These are phyloP conservation scores for Ophiocordyceps sinensis DNA, from an alignment of 2,329 filamentous ascomycete species.

Conservation along the genomic window DNA sequence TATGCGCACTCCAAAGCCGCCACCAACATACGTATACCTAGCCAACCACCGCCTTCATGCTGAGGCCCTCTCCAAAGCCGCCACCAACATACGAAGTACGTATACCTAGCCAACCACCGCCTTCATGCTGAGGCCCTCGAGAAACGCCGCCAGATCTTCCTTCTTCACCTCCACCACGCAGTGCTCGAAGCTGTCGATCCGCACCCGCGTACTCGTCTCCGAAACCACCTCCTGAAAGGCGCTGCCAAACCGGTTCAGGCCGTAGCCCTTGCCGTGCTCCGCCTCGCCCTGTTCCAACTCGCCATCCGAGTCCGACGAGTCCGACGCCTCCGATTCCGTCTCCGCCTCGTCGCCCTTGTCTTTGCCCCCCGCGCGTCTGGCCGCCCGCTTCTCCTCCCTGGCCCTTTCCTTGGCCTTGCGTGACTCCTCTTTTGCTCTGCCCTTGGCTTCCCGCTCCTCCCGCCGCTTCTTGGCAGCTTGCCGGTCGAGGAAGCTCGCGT, in stretches of 20 bases:
- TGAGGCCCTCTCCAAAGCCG: slow-evolving; percentile 84
- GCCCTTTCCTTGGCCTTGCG: slow-evolving; percentile 41
- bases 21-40: slow-evolving; percentile 16
- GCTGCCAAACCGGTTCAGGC: slow-evolving; percentile 80
- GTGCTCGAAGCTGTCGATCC: slow-evolving; percentile 94
- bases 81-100: not conserved
- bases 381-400: slow-evolving; percentile 46
- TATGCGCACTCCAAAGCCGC: not conserved
- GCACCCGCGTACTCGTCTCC: slow-evolving; percentile 76
- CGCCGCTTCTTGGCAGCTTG: slow-evolving; percentile 49
- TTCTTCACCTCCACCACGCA: slow-evolving; percentile 97
- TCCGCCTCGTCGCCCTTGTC: slow-evolving; percentile 24
- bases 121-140: slow-evolving; percentile 87
- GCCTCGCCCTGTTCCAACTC: slow-evolving; percentile 39
- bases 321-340: slow-evolving; percentile 28
- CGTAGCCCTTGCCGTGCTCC: slow-evolving; percentile 47
- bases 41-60: slow-evolving; percentile 73
- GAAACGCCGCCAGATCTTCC: slow-evolving; percentile 79
- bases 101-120: slow-evolving; percentile 51
- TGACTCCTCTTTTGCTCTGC: slow-evolving; percentile 45
- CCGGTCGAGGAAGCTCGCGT: slow-evolving; percentile 52
- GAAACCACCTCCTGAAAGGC: slow-evolving; percentile 92
- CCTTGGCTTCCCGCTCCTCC: slow-evolving; percentile 48
- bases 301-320: slow-evolving; percentile 25
- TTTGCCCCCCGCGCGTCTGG: slow-evolving; percentile 31